These are phyloP conservation scores for Coccomyxa subellipsoidea DNA, from an alignment of 163 green algal genomes.

Conservation along the genomic window DNA sequence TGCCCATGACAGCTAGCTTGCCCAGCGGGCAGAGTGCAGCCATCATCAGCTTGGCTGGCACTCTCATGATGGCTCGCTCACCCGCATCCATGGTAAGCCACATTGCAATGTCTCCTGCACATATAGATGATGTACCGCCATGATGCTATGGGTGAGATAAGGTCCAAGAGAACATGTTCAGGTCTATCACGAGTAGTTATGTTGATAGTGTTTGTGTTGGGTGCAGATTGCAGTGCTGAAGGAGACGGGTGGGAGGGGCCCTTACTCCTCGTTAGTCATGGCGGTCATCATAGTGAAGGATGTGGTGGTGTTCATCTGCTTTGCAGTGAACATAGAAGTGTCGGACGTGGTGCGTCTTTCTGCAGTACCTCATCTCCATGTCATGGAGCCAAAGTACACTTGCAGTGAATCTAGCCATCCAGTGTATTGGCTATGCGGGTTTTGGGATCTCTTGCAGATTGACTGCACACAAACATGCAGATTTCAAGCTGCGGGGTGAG, in stretches of 20 bases:
- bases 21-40: slow-evolving; percentile 32
- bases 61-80: slow-evolving; percentile 77
- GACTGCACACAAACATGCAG: too few species aligned
- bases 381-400: neutral
- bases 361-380: neutral
- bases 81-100: slow-evolving; percentile 73
- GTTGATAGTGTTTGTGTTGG: neutral
- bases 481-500: neutral
- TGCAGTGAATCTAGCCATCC: neutral
- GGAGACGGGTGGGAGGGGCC: slow-evolving; percentile 76
- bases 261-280: slow-evolving; percentile 79
- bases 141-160: too few species aligned
- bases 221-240: slow-evolving; percentile 81
- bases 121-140: too few species aligned
- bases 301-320: slow-evolving; percentile 84
- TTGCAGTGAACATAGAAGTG: slow-evolving; percentile 81
- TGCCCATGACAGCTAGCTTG: slow-evolving; percentile 24
- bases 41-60: slow-evolving; percentile 63
- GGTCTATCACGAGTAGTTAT: neutral
- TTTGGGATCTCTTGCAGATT: too few species aligned
- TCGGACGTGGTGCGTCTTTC: slow-evolving; percentile 25
- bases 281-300: slow-evolving; percentile 89
- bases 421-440: too few species aligned
- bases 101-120: too few species aligned
- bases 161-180: neutral